Evolutionary conservation across 1,284 basidiomycete genomes (phyloP).

Genomic region (Agaricales sp.): DNA sequence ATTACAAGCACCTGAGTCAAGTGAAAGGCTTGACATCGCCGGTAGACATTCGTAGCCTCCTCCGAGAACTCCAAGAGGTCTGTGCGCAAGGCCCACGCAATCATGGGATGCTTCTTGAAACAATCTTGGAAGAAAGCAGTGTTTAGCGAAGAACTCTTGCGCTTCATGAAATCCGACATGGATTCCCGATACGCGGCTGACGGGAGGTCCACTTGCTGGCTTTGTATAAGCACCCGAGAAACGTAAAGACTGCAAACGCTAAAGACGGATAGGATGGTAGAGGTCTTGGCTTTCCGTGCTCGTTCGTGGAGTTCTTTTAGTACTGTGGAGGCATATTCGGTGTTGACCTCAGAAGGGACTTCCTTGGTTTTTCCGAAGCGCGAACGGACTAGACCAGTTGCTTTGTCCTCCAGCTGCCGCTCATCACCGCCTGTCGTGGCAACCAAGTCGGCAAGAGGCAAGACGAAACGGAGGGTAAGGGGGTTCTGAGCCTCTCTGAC

Average conservation of each 20-base stretch:
- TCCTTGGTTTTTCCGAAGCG: constrained; percentile 74
- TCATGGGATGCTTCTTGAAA: constrained; percentile 54
- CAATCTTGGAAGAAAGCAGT: constrained; percentile 74
- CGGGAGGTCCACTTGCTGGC: constrained; percentile 31
- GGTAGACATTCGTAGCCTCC: constrained; percentile 64
- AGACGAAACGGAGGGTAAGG: constrained; percentile 56
- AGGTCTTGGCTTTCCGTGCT: constrained; percentile 59
- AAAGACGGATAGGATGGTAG: constrained; percentile 56
- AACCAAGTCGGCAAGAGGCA: constrained; percentile 71
- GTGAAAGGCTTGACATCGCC: constrained; percentile 66
- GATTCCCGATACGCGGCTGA: constrained; percentile 57
- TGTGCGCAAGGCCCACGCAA: constrained; percentile 60
- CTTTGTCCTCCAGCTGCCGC: constrained; percentile 79
- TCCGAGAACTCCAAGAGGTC: constrained; percentile 44
- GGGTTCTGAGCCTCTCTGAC: constrained; percentile 67
- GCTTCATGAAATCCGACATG: constrained; percentile 67
- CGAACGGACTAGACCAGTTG: constrained; percentile 65
- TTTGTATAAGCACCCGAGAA: constrained; percentile 44
- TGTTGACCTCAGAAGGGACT: constrained; percentile 40
- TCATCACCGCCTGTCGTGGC: constrained; percentile 63
- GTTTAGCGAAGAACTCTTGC: constrained; percentile 75
- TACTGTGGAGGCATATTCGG: constrained; percentile 32
- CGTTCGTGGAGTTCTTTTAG: constrained; percentile 63
- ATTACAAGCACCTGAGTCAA: constrained; percentile 46
- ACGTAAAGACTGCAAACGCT: constrained; percentile 70